phyloP scores from a whole-genome alignment of 1,284 basidiomycete species.

The Phlebopus sp. region DNA sequence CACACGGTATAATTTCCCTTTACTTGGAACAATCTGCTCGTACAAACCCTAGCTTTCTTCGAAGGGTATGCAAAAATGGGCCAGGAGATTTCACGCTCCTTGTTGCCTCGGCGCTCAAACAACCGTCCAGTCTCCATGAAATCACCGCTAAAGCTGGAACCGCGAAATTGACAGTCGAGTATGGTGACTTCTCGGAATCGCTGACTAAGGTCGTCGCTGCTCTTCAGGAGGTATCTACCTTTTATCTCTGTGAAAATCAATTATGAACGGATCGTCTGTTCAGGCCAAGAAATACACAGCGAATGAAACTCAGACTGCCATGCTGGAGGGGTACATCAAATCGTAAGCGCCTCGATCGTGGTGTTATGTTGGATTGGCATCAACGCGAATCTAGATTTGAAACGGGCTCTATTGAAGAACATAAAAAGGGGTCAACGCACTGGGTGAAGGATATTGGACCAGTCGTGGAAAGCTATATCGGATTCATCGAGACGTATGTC shows the following conservation, averaged over 20 bases:
- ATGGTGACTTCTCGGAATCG: constrained; percentile 64
- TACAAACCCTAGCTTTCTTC: background rate
- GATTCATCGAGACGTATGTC: constrained; percentile 77
- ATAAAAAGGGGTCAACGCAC: constrained; percentile 70
- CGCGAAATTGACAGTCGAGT: constrained; percentile 61
- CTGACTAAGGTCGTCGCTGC: constrained; percentile 54
- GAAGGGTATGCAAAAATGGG: constrained; percentile 66
- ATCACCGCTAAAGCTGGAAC: constrained; percentile 41
- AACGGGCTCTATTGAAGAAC: constrained; percentile 73
- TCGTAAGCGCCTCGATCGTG: constrained; percentile 48
- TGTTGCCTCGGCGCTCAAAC: constrained; percentile 61
- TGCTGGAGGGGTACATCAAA: constrained; percentile 76
- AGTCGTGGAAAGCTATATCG: constrained; percentile 85
- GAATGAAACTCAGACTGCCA: constrained; percentile 67
- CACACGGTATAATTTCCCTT: constrained; percentile 55
- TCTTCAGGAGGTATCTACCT: constrained; percentile 52
- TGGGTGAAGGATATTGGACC: constrained; percentile 88
- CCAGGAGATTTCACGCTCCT: constrained; percentile 61
- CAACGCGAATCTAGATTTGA: constrained; percentile 46
- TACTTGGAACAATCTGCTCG: background rate
- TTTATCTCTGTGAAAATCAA: background rate
- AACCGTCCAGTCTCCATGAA: constrained; percentile 43
- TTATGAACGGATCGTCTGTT: background rate
- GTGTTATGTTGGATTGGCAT: background rate
- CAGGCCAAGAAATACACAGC: constrained; percentile 71